Base-by-base conservation (phyloP, 768 basidiomycete species). In the Asterophora lycoperdoides region DNA sequence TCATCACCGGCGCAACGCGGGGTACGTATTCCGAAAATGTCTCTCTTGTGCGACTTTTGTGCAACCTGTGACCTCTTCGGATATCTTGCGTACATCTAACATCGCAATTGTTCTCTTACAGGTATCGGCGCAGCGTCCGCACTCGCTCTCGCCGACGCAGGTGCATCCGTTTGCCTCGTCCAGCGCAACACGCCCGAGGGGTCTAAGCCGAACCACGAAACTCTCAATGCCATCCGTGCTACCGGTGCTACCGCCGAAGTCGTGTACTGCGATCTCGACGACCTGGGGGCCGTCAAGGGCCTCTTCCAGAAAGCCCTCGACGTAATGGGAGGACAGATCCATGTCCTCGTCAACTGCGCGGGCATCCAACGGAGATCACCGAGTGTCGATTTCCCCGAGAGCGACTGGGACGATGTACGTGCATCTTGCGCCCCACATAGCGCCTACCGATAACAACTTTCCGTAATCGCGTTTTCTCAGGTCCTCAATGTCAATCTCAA, bases 401-500 rank as follows among this genome's bases (percentile, higher is more conserved):
- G 64, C 20, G 82, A 85, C 55, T 86, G 84, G 84, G 79, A 86
- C 57, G 80, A 81, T 59, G 81, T 81, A 60, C 53, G 73, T 63
- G 48, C 57, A 9, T 41, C 20, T 42, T 49, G 34, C 18, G n/a
- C 30, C 48, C 45, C 20, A 32, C 23, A 26, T 14, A n/a, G 13
- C 23, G 23, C 13, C 13, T n/a, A 3, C 23, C 15, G 18, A 7
- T 38, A 3, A 10, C n/a, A 11, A 34, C 48, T 41, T 28, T 28
- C 20, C 58, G 55, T 33, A 26, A 35, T 40, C 34, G 48, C 43
- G 23, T 44, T 36, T 45, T 56, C 39, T 35, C 58, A 90, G 89
- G 89, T 92, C 48, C 72, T 93, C 50, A 78, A 87, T 58, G 80
- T 90, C 56, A 96, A 96, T 73, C 80, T 96, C 63, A 92, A 90